Conservation (phyloP, 2,329 filamentous ascomycete genomes). For the Trichoderma arundinaceum region DNA sequence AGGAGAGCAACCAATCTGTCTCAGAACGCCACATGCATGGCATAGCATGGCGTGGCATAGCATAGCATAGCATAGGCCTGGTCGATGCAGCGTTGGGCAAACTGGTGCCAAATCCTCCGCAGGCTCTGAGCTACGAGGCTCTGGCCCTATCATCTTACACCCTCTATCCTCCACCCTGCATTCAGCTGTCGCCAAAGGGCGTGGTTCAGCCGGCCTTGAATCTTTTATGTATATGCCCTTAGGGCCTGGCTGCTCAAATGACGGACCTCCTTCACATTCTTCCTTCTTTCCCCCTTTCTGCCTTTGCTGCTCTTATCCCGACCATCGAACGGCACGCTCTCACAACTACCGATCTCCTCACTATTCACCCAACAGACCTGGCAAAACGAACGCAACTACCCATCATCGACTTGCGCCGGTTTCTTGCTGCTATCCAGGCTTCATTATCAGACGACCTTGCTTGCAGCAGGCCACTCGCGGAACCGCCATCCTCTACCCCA, state of each 20-base stretch:
- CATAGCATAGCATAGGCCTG: neutral
- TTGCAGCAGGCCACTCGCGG: conserved; percentile 37
- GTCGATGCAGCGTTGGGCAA: neutral
- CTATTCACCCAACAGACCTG: conserved; percentile 80
- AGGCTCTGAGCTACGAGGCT: neutral
- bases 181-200: neutral
- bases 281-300: conserved; percentile 74
- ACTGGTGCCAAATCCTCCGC: neutral
- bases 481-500: neutral
- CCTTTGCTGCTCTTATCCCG: conserved; percentile 76
- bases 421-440: conserved; percentile 69
- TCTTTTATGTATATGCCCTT: neutral
- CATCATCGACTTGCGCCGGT: conserved; percentile 75
- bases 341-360: conserved; percentile 82
- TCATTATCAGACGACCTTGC: conserved; percentile 69
- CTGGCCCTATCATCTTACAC: conserved; percentile 31
- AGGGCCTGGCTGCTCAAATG: conserved; percentile 57
- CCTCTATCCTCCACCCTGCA: conserved; percentile 15
- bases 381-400: conserved; percentile 85
- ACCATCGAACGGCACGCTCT: conserved; percentile 79
- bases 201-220: neutral
- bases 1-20: neutral
- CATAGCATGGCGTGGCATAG: conserved; percentile 2
- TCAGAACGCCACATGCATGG: conserved; percentile 25
- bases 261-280: conserved; percentile 85